phyloP scores from a whole-genome alignment of 2,329 filamentous ascomycete genomes.

The Alternaria atra region DNA sequence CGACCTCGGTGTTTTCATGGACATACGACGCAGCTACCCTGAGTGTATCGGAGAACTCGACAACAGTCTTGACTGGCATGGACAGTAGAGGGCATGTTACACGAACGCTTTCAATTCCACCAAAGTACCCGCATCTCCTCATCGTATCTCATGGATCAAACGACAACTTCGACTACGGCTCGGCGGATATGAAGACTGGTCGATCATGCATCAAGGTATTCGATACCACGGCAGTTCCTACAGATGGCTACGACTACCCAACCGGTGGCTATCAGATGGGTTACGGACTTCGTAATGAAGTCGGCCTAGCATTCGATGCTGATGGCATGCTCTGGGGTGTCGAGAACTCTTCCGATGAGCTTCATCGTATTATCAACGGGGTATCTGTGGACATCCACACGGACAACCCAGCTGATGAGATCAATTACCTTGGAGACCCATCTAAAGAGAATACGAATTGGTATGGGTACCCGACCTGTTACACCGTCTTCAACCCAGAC shows the following conservation, averaged over 20 bases:
- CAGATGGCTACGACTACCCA: slow-evolving; percentile 52
- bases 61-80: slow-evolving; percentile 37
- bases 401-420: slow-evolving; percentile 76
- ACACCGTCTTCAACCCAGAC: slow-evolving; percentile 64
- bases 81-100: slow-evolving; percentile 39
- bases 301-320: slow-evolving; percentile 63
- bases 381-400: slow-evolving; percentile 66
- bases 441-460: slow-evolving; percentile 58
- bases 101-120: slow-evolving; percentile 34
- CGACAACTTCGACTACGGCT: slow-evolving; percentile 66
- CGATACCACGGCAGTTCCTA: slow-evolving; percentile 52
- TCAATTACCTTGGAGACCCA: slow-evolving; percentile 72
- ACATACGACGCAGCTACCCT: slow-evolving; percentile 34
- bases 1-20: slow-evolving; percentile 38
- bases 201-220: slow-evolving; percentile 71
- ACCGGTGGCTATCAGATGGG: slow-evolving; percentile 62
- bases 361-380: slow-evolving; percentile 60
- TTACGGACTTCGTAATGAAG: slow-evolving; percentile 75
- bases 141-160: slow-evolving; percentile 72
- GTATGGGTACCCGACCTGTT: slow-evolving; percentile 75
- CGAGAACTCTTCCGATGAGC: slow-evolving; percentile 73
- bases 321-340: slow-evolving; percentile 57
- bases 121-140: slow-evolving; percentile 56
- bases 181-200: slow-evolving; percentile 62
- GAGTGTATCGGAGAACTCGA: slow-evolving; percentile 43